Conservation (phyloP, 139 green algal species). For the Chlamydomonas schloesseri region DNA sequence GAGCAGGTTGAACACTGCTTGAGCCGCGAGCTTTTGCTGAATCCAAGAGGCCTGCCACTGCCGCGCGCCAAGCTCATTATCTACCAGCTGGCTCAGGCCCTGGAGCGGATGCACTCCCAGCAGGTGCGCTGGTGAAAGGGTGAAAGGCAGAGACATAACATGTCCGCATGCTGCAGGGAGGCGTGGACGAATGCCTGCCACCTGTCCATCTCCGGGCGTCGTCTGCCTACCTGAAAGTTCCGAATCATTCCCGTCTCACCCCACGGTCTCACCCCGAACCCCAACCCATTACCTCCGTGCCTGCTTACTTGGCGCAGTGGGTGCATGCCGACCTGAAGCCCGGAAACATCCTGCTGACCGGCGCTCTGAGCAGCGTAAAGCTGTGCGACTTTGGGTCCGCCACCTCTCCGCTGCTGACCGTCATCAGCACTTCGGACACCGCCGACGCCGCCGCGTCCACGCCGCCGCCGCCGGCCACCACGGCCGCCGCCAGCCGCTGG, state of each 20-base stretch:
- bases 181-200: too few relatives aligned
- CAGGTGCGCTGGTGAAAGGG: slow-evolving; percentile 5
- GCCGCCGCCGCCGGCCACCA: neutral
- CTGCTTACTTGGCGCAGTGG: neutral
- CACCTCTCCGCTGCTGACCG: neutral
- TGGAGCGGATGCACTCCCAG: slow-evolving; percentile 7
- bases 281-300: too few relatives aligned
- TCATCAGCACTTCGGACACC: neutral
- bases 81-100: slow-evolving; percentile 11
- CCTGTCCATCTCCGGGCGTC: too few relatives aligned
- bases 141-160: neutral
- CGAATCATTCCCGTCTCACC: too few relatives aligned
- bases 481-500: slow-evolving; percentile 18
- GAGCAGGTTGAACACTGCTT: slow-evolving; percentile 6
- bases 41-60: slow-evolving; percentile 5
- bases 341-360: slow-evolving; percentile 17
- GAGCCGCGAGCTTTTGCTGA: slow-evolving; percentile 17
- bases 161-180: too few relatives aligned
- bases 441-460: neutral
- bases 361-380: neutral
- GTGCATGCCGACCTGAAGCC: slow-evolving; percentile 14
- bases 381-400: slow-evolving; percentile 35
- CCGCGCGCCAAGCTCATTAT: neutral
- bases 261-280: too few relatives aligned
- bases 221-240: too few relatives aligned